Evolutionary conservation across 371 early-diverging fungal species (phyloP).

Genomic region (Mortierella sp.): DNA sequence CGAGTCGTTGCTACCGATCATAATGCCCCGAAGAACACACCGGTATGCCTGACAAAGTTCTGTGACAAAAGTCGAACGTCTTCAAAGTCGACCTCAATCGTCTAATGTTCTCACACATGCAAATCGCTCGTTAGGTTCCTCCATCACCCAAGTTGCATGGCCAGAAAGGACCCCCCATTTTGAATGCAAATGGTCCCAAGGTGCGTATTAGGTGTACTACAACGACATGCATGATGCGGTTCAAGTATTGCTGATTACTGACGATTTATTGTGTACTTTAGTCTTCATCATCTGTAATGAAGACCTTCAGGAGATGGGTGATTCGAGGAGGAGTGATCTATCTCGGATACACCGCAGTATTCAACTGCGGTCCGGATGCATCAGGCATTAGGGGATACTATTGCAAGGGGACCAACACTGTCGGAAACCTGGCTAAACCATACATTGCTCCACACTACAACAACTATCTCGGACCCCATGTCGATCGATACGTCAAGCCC

Average conservation of each 20-base stretch:
- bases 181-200: conserved; percentile 27
- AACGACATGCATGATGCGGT: not conserved
- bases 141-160: conserved; percentile 51
- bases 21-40: conserved; percentile 15
- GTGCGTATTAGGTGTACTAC: conserved; percentile 4
- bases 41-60: conserved; percentile 4
- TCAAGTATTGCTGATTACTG: not conserved
- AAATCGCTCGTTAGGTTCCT: conserved; percentile 27
- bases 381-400: conserved; percentile 42
- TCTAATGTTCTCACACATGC: too few relatives aligned
- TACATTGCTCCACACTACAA: conserved; percentile 43
- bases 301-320: conserved; percentile 38
- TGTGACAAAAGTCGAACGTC: not conserved
- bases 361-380: conserved; percentile 31
- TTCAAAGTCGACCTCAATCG: too few relatives aligned
- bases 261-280: not conserved
- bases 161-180: conserved; percentile 47
- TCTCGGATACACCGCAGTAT: conserved; percentile 46
- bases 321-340: conserved; percentile 48
- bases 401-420: conserved; percentile 44
- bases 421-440: conserved; percentile 38
- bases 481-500: conserved; percentile 43
- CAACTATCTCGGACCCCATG: conserved; percentile 40
- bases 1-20: conserved; percentile 27
- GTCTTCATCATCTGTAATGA: conserved; percentile 15